Conservation (phyloP, 163 green algal genomes). For the Volvox carteri region DNA sequence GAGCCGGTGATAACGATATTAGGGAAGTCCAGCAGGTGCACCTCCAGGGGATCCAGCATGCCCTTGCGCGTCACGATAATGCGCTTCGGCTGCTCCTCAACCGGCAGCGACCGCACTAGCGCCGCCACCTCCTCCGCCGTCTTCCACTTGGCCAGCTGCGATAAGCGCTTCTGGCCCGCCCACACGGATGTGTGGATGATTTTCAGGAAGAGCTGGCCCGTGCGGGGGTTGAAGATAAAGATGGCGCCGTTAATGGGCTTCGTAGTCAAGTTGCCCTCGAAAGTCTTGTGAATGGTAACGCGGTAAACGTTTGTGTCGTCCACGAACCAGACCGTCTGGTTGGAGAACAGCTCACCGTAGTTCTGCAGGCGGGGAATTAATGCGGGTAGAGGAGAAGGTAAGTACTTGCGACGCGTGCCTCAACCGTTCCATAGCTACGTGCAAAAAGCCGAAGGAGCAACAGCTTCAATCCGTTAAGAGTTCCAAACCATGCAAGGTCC, state of each 20-base stretch:
- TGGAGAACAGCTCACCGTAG: constrained; percentile 94
- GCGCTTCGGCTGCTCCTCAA: constrained; percentile 99
- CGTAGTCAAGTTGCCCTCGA: constrained; percentile 99
- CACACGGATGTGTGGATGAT: constrained; percentile 98
- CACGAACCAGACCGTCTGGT: constrained; percentile 99
- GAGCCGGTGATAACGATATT: constrained; percentile 99
- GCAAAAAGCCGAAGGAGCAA: too few relatives aligned
- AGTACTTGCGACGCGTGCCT: too few relatives aligned
- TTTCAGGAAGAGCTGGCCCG: constrained; percentile 93
- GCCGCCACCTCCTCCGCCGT: constrained; percentile 97
- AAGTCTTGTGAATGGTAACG: constrained; percentile 99
- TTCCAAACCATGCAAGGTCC: too few relatives aligned
- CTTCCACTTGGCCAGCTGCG: constrained; percentile 99
- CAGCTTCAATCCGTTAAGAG: too few relatives aligned
- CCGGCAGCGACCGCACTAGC: constrained; percentile 89
- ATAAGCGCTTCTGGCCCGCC: constrained; percentile 99
- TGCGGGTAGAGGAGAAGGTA: too few relatives aligned
- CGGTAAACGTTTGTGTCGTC: constrained; percentile 99
- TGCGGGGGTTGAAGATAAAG: constrained; percentile 99
- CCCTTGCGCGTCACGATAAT: constrained; percentile 99
- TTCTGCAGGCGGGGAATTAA: too few relatives aligned
- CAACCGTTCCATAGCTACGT: too few relatives aligned
- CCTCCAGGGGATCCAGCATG: constrained; percentile 99
- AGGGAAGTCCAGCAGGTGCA: constrained; percentile 99
- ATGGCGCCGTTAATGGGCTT: constrained; percentile 99